Conservation (phyloP, 495 filamentous ascomycete species). For the Penicillium pulvis region DNA sequence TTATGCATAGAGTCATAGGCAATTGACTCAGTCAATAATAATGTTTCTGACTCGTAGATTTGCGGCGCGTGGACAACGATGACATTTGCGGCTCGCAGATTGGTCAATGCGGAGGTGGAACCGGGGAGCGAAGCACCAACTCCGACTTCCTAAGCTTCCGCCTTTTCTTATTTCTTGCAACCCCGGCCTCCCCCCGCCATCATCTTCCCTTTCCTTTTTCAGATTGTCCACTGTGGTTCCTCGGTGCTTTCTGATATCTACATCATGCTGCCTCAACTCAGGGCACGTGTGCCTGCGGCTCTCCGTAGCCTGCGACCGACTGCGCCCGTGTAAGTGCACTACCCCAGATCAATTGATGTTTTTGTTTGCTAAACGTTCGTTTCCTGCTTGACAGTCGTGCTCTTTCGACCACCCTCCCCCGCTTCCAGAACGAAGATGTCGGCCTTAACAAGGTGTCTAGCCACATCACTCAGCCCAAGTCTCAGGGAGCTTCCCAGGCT, state of each 20-base stretch:
- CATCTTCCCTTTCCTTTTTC: constrained; percentile 10
- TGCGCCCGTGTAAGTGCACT: constrained; percentile 24
- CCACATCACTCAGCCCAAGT: constrained; percentile 89
- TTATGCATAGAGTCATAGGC: not conserved
- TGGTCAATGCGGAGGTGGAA: constrained; percentile 21
- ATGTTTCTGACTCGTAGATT: not conserved
- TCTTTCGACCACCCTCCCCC: constrained; percentile 51
- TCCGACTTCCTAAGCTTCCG: constrained; percentile 32
- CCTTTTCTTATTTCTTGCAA: constrained; percentile 23
- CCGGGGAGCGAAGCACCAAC: constrained; percentile 31
- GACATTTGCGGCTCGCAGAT: constrained; percentile 29
- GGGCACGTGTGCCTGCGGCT: constrained; percentile 46
- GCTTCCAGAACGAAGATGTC: constrained; percentile 38
- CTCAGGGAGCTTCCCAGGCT: constrained; percentile 96
- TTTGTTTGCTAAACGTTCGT: constrained; percentile 15
- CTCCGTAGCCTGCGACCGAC: constrained; percentile 38
- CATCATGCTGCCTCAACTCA: constrained; percentile 46
- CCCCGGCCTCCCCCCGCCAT: constrained; percentile 22
- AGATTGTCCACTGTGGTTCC: constrained; percentile 16
- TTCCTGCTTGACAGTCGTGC: constrained; percentile 37
- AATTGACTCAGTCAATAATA: not conserved
- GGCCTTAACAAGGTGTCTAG: constrained; percentile 79
- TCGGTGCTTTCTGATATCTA: constrained; percentile 2
- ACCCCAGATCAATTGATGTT: constrained; percentile 6
- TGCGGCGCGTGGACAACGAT: constrained; percentile 11